These are phyloP conservation scores for Euptelea pleiosperma DNA, from an alignment of 164 flowering plant species.

Conservation along the genomic window DNA sequence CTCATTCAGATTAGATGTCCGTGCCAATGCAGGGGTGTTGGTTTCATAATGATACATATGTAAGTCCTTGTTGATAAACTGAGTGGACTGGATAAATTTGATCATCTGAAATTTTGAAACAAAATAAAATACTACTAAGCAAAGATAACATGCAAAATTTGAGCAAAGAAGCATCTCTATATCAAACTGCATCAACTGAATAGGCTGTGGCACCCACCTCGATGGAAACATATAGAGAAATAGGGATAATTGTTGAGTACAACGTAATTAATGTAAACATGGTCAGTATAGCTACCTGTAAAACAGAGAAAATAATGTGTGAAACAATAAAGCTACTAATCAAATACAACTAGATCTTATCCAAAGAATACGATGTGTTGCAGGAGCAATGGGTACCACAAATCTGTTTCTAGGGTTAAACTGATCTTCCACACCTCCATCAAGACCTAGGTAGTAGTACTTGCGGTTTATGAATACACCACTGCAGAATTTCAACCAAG, in stretches of 20 bases:
- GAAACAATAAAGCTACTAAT: neutral
- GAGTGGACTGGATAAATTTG: slow-evolving; percentile 89
- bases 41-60: slow-evolving; percentile 82
- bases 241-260: slow-evolving; percentile 90
- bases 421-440: slow-evolving; percentile 41
- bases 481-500: slow-evolving; percentile 41
- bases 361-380: neutral
- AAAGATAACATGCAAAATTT: neutral
- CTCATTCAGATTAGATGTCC: slow-evolving; percentile 96
- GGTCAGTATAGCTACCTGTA: slow-evolving; percentile 68
- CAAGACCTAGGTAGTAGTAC: slow-evolving; percentile 65
- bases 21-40: slow-evolving; percentile 90
- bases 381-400: slow-evolving; percentile 46
- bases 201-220: slow-evolving; percentile 48
- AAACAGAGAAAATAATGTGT: slow-evolving; percentile 11
- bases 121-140: slow-evolving; percentile 8
- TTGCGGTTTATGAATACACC: slow-evolving; percentile 68
- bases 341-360: neutral
- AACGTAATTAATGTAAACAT: slow-evolving; percentile 88
- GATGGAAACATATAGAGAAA: slow-evolving; percentile 94
- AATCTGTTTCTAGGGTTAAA: slow-evolving; percentile 77
- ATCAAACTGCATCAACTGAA: neutral
- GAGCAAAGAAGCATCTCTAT: neutral
- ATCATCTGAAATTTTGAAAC: slow-evolving; percentile 58
- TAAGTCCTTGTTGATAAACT: slow-evolving; percentile 88